Conservation (phyloP, 2,329 filamentous ascomycete species). For the Penicillium corylophilum region DNA sequence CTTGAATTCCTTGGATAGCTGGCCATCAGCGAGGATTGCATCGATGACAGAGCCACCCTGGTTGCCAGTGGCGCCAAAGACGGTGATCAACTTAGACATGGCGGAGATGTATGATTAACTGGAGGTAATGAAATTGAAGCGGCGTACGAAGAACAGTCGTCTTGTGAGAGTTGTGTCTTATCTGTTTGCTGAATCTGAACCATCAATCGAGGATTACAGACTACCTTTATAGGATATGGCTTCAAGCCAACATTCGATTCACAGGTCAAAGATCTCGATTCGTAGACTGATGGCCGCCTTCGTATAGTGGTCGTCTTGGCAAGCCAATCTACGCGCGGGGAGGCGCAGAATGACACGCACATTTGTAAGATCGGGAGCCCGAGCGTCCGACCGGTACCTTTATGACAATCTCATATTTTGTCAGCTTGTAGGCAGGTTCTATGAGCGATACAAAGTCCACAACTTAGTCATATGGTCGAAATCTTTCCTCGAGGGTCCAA, state of each 20-base stretch:
- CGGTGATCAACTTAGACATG: slow-evolving; percentile 28
- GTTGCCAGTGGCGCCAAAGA: slow-evolving; percentile 35
- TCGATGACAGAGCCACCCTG: slow-evolving; percentile 25
- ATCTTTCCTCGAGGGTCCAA: background rate
- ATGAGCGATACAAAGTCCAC: too few relatives aligned
- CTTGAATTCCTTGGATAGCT: slow-evolving; percentile 48
- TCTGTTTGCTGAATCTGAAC: background rate
- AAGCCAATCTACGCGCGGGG: background rate
- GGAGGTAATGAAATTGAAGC: background rate
- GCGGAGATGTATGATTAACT: background rate
- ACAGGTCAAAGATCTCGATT: too few relatives aligned
- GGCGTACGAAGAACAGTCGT: background rate
- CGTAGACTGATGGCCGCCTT: background rate
- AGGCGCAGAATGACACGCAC: background rate
- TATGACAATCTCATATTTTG: too few relatives aligned
- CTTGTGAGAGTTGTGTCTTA: background rate
- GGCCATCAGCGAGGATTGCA: slow-evolving; percentile 44
- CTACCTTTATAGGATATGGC: background rate
- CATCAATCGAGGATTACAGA: background rate
- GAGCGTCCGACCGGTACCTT: background rate
- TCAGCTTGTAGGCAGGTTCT: too few relatives aligned
- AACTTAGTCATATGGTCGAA: too few relatives aligned
- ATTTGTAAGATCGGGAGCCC: background rate
- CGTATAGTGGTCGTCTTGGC: background rate
- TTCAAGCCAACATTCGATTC: background rate